Conservation (phyloP, 129 eudicot species). For the Lactuca saligna region DNA sequence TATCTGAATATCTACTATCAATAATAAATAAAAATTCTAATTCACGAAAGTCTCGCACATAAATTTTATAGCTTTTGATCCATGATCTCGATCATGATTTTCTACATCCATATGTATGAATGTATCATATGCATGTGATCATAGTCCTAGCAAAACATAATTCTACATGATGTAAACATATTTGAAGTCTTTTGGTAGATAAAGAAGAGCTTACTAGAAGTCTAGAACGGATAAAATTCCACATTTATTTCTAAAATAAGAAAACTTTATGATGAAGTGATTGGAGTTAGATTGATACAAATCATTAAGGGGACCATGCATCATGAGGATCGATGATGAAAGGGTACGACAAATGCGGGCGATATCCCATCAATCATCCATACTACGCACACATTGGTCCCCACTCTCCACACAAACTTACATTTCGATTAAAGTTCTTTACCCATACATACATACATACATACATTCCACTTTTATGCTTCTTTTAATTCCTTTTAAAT, state of each 20-base stretch:
- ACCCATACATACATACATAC: constrained; percentile 29
- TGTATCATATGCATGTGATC: too few species aligned
- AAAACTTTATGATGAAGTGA: background rate
- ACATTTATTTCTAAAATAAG: background rate
- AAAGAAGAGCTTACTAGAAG: background rate
- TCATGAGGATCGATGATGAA: constrained; percentile 19
- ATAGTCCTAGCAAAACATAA: background rate
- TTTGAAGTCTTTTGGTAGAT: too few species aligned
- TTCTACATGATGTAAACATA: background rate
- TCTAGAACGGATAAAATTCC: too few species aligned
- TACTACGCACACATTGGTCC: constrained; percentile 14
- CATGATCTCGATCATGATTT: too few species aligned
- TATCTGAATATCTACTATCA: too few species aligned
- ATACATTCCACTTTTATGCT: constrained; percentile 12
- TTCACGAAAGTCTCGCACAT: too few species aligned
- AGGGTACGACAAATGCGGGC: constrained; percentile 54
- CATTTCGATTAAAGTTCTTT: constrained; percentile 49
- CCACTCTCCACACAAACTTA: constrained; percentile 54
- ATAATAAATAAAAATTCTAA: too few species aligned
- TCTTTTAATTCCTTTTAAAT: background rate
- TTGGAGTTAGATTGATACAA: background rate
- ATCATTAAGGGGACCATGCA: constrained; percentile 29
- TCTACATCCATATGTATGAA: too few species aligned
- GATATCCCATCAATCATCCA: constrained; percentile 29
- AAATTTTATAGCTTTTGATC: too few species aligned